Evolutionary conservation across 139 green algal genomes (phyloP).

Genomic region (Coelastrella sp.): DNA sequence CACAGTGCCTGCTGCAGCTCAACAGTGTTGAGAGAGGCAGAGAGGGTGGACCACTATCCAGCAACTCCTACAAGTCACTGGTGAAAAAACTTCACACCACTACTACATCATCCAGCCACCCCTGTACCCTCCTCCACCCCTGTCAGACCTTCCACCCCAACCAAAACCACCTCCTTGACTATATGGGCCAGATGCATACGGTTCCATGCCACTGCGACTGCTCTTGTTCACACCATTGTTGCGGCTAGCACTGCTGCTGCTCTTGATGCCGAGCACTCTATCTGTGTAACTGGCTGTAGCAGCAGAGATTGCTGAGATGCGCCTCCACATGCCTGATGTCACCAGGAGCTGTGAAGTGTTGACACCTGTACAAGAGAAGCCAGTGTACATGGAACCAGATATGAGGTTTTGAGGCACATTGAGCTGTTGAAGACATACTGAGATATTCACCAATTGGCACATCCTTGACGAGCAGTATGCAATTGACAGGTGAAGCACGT

Average conservation of each 20-base stretch:
- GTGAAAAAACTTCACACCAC: not conserved
- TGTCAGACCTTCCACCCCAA: not conserved
- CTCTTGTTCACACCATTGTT: not conserved
- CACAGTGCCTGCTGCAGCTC: too few relatives aligned
- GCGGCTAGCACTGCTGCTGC: not conserved
- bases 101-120: not conserved
- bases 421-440: too few relatives aligned
- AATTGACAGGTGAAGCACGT: too few relatives aligned
- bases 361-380: conserved; percentile 27
- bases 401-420: too few relatives aligned
- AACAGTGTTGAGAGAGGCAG: too few relatives aligned
- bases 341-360: not conserved
- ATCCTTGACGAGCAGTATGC: too few relatives aligned
- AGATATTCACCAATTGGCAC: too few relatives aligned
- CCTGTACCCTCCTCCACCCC: not conserved
- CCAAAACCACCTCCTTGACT: too few relatives aligned
- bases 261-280: conserved; percentile 42
- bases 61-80: not conserved
- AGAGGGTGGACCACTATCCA: too few relatives aligned
- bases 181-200: too few relatives aligned
- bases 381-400: too few relatives aligned
- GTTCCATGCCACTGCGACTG: too few relatives aligned
- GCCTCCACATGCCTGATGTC: conserved; percentile 32
- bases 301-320: conserved; percentile 1
- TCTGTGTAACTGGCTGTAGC: conserved; percentile 36